Evolutionary conservation across 2,329 filamentous ascomycete genomes (phyloP).

Genomic region (Claviceps sorghi): DNA sequence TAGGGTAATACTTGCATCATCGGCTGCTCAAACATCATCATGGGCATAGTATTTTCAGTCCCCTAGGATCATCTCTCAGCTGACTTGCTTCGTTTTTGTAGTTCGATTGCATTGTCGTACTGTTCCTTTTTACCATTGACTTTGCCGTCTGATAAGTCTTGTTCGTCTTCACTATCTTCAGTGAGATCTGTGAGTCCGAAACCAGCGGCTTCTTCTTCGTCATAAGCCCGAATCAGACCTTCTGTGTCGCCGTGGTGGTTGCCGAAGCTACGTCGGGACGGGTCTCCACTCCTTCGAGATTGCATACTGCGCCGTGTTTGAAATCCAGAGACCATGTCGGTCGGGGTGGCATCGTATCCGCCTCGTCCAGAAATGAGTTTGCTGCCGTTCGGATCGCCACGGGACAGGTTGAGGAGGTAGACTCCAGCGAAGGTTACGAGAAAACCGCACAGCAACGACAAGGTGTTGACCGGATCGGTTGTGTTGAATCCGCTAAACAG

Average conservation of each 20-base stretch:
- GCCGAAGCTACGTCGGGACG: constrained; percentile 48
- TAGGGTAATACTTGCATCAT: not conserved
- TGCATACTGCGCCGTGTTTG: constrained; percentile 93
- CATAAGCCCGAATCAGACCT: constrained; percentile 76
- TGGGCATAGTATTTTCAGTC: constrained; percentile 9
- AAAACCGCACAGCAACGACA: constrained; percentile 86
- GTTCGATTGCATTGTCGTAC: constrained; percentile 30
- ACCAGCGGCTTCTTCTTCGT: constrained; percentile 60
- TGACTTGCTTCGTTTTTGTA: constrained; percentile 34
- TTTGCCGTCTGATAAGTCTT: constrained; percentile 22
- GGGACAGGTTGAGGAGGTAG: constrained; percentile 90
- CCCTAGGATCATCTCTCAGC: constrained; percentile 17
- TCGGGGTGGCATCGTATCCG: constrained; percentile 67
- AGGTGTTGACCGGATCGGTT: constrained; percentile 75
- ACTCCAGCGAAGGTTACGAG: constrained; percentile 90
- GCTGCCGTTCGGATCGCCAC: constrained; percentile 72
- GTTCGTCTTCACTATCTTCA: constrained; percentile 60
- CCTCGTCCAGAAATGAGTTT: constrained; percentile 45
- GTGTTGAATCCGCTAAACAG: constrained; percentile 96
- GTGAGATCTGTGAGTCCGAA: constrained; percentile 69
- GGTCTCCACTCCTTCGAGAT: constrained; percentile 57
- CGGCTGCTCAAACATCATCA: not conserved
- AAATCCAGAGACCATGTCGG: constrained; percentile 77
- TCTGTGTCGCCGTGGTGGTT: constrained; percentile 57
- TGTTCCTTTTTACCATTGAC: constrained; percentile 28